Conservation (phyloP, 208 protist species). For the Leishmania guyanensis region DNA sequence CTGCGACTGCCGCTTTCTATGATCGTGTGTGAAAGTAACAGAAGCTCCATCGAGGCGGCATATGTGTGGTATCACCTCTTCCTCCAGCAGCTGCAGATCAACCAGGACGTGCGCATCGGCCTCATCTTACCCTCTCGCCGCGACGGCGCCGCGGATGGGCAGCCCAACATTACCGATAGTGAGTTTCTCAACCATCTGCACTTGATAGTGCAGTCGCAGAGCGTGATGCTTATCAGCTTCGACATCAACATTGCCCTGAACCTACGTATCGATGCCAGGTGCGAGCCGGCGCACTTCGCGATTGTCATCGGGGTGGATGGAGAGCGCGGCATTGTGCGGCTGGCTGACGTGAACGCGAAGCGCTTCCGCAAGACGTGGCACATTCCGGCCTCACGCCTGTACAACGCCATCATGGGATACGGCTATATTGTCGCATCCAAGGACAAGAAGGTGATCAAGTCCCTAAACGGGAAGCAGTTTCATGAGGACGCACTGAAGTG, state of each 20-base stretch:
- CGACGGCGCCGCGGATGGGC: constrained; percentile 77
- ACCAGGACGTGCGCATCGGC: constrained; percentile 65
- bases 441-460: constrained; percentile 71
- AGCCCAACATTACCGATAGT: constrained; percentile 82
- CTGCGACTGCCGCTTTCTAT: constrained; percentile 80
- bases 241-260: constrained; percentile 87
- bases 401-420: constrained; percentile 89
- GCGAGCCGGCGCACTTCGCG: constrained; percentile 83
- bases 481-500: constrained; percentile 54
- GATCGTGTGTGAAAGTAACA: constrained; percentile 70
- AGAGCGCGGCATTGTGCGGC: constrained; percentile 64
- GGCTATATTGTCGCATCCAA: constrained; percentile 85
- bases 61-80: constrained; percentile 86
- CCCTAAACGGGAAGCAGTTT: constrained; percentile 60
- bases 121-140: constrained; percentile 69
- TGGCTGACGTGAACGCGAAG: constrained; percentile 91
- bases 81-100: constrained; percentile 74
- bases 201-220: constrained; percentile 59
- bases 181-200: constrained; percentile 78
- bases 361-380: constrained; percentile 92
- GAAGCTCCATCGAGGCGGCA: constrained; percentile 56
- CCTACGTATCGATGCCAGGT: constrained; percentile 53
- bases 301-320: constrained; percentile 88
- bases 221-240: constrained; percentile 90
- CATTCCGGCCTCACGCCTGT: constrained; percentile 68